phyloP scores from a whole-genome alignment of 768 basidiomycete species.

The Naganishia randhawae region DNA sequence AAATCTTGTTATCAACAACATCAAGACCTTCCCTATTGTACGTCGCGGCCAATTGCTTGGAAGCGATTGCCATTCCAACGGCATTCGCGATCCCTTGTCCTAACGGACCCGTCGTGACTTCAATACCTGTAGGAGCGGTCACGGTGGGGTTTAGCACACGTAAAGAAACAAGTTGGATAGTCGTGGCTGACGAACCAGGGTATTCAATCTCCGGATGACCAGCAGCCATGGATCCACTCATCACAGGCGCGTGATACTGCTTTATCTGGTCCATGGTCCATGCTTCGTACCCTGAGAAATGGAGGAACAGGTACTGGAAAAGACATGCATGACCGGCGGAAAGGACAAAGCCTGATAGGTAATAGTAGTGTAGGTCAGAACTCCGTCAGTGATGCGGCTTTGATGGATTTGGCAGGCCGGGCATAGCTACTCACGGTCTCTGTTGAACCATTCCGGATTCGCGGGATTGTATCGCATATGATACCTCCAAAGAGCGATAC shows the following conservation, averaged over 20 bases:
- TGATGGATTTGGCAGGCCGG: no score
- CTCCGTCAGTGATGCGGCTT: neutral
- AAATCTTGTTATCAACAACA: conserved; percentile 42
- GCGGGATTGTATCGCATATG: conserved; percentile 49
- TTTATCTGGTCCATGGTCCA: conserved; percentile 49
- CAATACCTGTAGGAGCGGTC: conserved; percentile 23
- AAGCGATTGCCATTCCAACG: conserved; percentile 47
- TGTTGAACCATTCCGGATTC: conserved; percentile 49
- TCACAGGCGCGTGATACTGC: conserved; percentile 45
- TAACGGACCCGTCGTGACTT: conserved; percentile 48
- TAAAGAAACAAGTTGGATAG: no score
- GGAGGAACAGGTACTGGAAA: conserved; percentile 49
- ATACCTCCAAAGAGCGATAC: conserved; percentile 48
- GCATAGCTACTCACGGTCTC: conserved; percentile 38
- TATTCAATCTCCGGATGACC: conserved; percentile 51
- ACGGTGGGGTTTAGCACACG: no score
- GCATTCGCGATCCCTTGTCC: conserved; percentile 50
- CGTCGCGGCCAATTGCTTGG: conserved; percentile 42
- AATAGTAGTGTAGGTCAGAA: neutral
- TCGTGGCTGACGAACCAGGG: conserved; percentile 26
- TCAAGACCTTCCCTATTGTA: conserved; percentile 43
- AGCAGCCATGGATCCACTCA: conserved; percentile 43
- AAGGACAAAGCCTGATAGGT: conserved; percentile 28
- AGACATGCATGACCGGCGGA: conserved; percentile 47
- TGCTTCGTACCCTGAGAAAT: conserved; percentile 47